phyloP scores from a whole-genome alignment of 129 eudicot genomes.

The Deinandra increscens region DNA sequence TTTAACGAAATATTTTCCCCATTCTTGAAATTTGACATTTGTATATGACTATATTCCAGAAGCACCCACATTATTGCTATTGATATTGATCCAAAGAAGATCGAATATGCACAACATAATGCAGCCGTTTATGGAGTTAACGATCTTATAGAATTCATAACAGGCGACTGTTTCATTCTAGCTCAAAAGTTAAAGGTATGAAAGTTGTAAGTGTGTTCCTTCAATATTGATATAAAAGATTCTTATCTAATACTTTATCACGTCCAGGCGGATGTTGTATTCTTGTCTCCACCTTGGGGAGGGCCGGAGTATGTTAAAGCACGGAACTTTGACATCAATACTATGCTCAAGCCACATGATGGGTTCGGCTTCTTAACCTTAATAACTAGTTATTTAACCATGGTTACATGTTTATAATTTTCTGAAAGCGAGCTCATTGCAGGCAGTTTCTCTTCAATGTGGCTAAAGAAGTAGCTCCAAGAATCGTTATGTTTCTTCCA shows the following conservation, averaged over 20 bases:
- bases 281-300: constrained; percentile 98
- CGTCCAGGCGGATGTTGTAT: constrained; percentile 74
- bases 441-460: constrained; percentile 67
- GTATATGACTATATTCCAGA: constrained; percentile 26
- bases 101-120: constrained; percentile 81
- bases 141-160: constrained; percentile 64
- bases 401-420: constrained; percentile 1
- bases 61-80: constrained; percentile 69
- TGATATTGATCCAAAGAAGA: constrained; percentile 90
- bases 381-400: not conserved
- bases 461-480: constrained; percentile 60
- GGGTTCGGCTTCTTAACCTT: constrained; percentile 44
- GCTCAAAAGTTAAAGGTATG: constrained; percentile 76
- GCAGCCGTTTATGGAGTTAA: constrained; percentile 87
- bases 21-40: not conserved
- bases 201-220: not conserved
- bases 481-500: constrained; percentile 93
- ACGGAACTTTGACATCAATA: constrained; percentile 56
- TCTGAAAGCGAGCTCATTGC: constrained; percentile 3
- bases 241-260: constrained; percentile 5
- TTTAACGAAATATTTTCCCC: not conserved
- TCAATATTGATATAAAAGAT: not conserved
- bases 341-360: constrained; percentile 84
- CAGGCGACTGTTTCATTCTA: constrained; percentile 65
- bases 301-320: constrained; percentile 84